Evolutionary conservation across 306 rosid species (phyloP).

Genomic region (Malus fusca): DNA sequence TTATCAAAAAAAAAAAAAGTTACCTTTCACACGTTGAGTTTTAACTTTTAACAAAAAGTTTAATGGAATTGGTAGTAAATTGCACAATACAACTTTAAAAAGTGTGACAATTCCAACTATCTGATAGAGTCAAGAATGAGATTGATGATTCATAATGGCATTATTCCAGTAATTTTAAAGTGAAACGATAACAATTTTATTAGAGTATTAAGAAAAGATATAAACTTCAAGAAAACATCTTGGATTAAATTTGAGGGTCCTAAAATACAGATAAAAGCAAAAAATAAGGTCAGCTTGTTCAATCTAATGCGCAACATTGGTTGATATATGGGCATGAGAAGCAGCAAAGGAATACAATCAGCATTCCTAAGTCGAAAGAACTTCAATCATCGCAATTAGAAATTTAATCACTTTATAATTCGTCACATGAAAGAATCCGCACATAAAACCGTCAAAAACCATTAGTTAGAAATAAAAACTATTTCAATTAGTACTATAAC

Average conservation of each 20-base stretch:
- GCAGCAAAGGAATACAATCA: background rate
- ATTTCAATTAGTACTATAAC: background rate
- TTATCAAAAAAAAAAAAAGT: background rate
- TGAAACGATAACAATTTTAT: background rate
- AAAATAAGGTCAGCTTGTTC: no score
- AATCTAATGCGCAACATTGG: no score
- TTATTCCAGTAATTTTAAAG: no score
- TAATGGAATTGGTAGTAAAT: no score
- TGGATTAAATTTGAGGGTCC: background rate
- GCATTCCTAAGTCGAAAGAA: no score
- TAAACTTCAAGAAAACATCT: background rate
- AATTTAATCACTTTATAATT: no score
- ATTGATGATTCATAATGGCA: background rate
- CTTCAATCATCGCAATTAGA: no score
- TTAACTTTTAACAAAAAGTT: background rate
- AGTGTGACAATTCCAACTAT: background rate
- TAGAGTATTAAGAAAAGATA: background rate
- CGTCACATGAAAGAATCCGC: background rate
- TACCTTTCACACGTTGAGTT: background rate
- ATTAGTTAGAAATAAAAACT: background rate
- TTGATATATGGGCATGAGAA: background rate
- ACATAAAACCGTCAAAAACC: no score
- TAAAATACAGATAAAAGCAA: no score
- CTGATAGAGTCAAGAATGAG: background rate
- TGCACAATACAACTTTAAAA: background rate